phyloP scores from a whole-genome alignment of 73 alveolate genomes.

The Tetrahymena borealis region DNA sequence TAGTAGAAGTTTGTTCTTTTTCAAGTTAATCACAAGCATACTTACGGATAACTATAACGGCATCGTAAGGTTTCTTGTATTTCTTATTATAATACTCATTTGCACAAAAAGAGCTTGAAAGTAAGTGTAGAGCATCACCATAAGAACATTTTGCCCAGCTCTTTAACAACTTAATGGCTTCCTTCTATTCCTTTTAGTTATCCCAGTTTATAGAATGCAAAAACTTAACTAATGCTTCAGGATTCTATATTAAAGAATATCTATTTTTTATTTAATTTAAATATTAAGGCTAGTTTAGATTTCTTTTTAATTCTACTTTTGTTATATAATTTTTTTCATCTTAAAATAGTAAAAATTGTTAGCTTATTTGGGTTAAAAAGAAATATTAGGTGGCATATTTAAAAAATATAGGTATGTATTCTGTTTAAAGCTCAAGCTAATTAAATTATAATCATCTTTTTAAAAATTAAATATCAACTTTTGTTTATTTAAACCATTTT shows the following conservation, averaged over 20 bases:
- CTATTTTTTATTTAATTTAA: no score
- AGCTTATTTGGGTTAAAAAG: no score
- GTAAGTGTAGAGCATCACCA: conserved; percentile 89
- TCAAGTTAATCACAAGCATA: conserved; percentile 78
- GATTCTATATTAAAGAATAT: conserved; percentile 77
- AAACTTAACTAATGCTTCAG: conserved; percentile 83
- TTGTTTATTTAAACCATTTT: no score
- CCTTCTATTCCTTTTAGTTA: conserved; percentile 83
- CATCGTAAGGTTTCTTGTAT: conserved; percentile 46
- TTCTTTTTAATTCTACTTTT: no score
- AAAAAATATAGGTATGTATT: no score
- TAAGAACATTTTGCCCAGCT: conserved; percentile 88
- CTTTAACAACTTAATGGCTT: conserved; percentile 69
- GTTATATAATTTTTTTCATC: no score
- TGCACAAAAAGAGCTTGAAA: conserved; percentile 58
- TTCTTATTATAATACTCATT: conserved; percentile 49
- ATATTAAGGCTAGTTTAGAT: no score
- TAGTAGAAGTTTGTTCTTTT: conserved; percentile 49
- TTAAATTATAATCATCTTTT: no score
- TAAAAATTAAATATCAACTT: no score
- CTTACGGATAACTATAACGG: conserved; percentile 64
- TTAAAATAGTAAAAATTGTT: no score
- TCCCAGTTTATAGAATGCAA: conserved; percentile 90
- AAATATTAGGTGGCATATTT: no score
- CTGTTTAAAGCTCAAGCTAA: no score